Evolutionary conservation across 345 rosid species (phyloP).

Genomic region (Citrus mangshanensis): DNA sequence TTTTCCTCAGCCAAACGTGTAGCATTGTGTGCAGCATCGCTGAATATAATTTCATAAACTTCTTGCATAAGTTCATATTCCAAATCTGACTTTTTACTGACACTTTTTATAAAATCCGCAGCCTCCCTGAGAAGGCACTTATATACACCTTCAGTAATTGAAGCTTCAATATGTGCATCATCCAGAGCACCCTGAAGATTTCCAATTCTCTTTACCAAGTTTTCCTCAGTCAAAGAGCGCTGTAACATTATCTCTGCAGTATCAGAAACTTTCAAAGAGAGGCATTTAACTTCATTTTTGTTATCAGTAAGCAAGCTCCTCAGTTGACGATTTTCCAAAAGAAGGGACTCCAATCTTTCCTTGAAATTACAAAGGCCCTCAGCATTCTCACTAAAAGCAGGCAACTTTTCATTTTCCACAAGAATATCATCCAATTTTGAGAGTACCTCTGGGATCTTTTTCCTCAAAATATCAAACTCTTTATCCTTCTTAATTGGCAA

Average conservation of each 20-base stretch:
- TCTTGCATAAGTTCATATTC: constrained; percentile 32
- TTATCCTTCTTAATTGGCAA: constrained; percentile 57
- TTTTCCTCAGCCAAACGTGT: constrained; percentile 34
- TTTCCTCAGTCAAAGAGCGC: constrained; percentile 40
- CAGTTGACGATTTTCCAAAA: constrained; percentile 46
- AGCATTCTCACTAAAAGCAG: constrained; percentile 27
- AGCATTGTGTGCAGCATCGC: constrained; percentile 36
- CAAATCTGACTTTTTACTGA: constrained; percentile 31
- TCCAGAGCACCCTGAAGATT: constrained; percentile 41
- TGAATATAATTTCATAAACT: constrained; percentile 32
- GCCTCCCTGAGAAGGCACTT: constrained; percentile 45
- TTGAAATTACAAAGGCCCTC: constrained; percentile 39
- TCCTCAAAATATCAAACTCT: constrained; percentile 66
- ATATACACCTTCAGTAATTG: constrained; percentile 46
- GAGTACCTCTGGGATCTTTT: constrained; percentile 63
- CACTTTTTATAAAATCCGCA: constrained; percentile 28
- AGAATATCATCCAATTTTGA: constrained; percentile 54
- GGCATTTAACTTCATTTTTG: constrained; percentile 36
- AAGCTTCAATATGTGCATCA: constrained; percentile 52
- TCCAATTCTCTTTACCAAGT: constrained; percentile 29
- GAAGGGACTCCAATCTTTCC: constrained; percentile 48
- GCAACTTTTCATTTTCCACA: constrained; percentile 41
- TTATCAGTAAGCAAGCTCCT: constrained; percentile 43
- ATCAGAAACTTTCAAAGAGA: constrained; percentile 46
- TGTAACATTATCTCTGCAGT: constrained; percentile 37